These are phyloP conservation scores for Sugiyamaella castrensis DNA, from an alignment of 1,139 yeast genomes.

Conservation along the genomic window DNA sequence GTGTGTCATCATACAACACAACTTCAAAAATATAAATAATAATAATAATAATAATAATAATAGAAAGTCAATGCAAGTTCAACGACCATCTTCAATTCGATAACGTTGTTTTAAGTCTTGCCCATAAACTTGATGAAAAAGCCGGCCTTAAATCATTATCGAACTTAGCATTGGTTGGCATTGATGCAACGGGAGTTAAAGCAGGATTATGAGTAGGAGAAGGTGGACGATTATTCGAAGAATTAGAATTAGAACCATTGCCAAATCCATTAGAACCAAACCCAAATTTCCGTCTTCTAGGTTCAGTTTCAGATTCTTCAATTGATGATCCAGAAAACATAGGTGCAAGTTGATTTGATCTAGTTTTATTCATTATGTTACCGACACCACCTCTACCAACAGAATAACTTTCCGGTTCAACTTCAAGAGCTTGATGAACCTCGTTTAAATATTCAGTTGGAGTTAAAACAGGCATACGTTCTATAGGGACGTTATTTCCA, in stretches of 20 bases:
- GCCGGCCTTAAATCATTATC: slow-evolving; percentile 13
- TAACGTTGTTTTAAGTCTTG: slow-evolving; percentile 29
- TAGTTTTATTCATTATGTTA: slow-evolving; percentile 22
- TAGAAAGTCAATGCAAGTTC: background rate
- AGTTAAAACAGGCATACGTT: slow-evolving; percentile 32
- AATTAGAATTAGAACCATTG: background rate
- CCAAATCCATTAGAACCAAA: background rate
- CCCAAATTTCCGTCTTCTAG: slow-evolving; percentile 2
- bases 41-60: background rate
- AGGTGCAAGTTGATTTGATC: slow-evolving; percentile 10
- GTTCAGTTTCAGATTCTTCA: slow-evolving; percentile 6
- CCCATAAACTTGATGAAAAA: slow-evolving; percentile 27
- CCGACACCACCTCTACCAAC: slow-evolving; percentile 42
- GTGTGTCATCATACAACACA: background rate
- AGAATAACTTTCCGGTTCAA: slow-evolving; percentile 34
- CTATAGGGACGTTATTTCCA: slow-evolving; percentile 37
- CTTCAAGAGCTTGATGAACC: slow-evolving; percentile 34
- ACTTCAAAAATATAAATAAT: background rate
- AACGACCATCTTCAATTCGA: slow-evolving; percentile 21
- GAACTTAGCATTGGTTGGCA: slow-evolving; percentile 11
- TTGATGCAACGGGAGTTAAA: slow-evolving; percentile 18
- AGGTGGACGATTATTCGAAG: slow-evolving; percentile 4
- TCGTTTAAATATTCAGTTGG: slow-evolving; percentile 38
- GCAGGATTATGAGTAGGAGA: slow-evolving; percentile 7
- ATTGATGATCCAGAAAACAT: slow-evolving; percentile 13